phyloP scores from a whole-genome alignment of 129 eudicot species.

The Flaveria sonorensis region DNA sequence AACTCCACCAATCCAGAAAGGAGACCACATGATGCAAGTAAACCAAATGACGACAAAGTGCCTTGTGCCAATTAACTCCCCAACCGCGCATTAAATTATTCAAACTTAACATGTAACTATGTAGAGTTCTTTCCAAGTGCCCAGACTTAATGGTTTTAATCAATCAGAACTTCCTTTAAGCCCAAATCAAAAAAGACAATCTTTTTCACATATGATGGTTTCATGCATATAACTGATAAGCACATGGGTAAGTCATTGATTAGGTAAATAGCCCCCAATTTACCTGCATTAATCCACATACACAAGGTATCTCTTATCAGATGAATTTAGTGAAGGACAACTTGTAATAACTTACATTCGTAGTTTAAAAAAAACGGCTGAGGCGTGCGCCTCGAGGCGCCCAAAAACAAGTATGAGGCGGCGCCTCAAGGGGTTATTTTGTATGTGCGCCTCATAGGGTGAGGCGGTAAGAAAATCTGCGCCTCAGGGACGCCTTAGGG shows the following conservation, averaged over 20 bases:
- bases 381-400: too few species aligned
- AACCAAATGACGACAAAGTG: slow-evolving; percentile 19
- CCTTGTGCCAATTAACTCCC: slow-evolving; percentile 26
- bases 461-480: too few species aligned
- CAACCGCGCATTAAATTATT: slow-evolving; percentile 12
- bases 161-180: slow-evolving; percentile 13
- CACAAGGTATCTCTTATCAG: slow-evolving; percentile 7
- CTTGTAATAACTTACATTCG: not conserved
- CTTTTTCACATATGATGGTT: slow-evolving; percentile 27
- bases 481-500: too few species aligned
- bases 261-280: slow-evolving; percentile 36
- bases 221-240: slow-evolving; percentile 35
- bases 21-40: not conserved
- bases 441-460: too few species aligned
- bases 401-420: too few species aligned
- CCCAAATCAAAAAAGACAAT: slow-evolving; percentile 19
- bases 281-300: slow-evolving; percentile 65
- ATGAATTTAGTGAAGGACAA: not conserved
- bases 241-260: slow-evolving; percentile 40
- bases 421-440: too few species aligned
- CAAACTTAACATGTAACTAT: slow-evolving; percentile 21
- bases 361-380: too few species aligned
- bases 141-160: slow-evolving; percentile 12
- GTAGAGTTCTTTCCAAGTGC: slow-evolving; percentile 19
- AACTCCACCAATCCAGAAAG: slow-evolving; percentile 26